Evolutionary conservation across 208 protist species (phyloP).

Genomic region (Leishmania mexicana): DNA sequence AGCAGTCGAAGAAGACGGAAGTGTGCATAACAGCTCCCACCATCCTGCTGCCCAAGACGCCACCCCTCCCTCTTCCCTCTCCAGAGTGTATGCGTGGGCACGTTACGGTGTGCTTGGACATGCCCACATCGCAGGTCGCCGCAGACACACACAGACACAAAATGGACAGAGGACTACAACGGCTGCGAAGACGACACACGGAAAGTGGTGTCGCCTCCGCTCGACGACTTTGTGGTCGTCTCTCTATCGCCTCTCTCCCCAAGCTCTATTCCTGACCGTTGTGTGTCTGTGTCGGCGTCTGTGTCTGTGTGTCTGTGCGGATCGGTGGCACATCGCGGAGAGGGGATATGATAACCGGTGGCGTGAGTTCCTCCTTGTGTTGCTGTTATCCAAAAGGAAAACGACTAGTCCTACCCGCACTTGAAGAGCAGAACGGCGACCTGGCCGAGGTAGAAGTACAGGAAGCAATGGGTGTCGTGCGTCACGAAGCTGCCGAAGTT

Average conservation of each 20-base stretch:
- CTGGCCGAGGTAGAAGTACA: constrained; percentile 99
- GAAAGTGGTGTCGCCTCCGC: neutral
- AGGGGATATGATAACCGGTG: neutral
- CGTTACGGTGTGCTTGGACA: neutral
- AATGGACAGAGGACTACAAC: neutral
- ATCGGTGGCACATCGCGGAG: neutral
- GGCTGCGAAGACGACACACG: neutral
- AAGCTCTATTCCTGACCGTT: neutral
- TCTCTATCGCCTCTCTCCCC: neutral
- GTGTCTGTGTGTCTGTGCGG: neutral
- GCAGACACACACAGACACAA: neutral
- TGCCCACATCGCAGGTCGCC: neutral
- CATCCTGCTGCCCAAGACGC: neutral
- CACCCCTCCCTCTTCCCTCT: neutral
- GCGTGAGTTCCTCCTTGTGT: neutral
- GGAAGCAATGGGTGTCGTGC: constrained; percentile 99
- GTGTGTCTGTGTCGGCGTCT: neutral
- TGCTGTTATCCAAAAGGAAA: neutral
- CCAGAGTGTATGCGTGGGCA: neutral
- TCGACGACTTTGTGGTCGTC: neutral
- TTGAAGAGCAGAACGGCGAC: constrained; percentile 99
- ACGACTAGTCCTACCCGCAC: constrained; percentile 51
- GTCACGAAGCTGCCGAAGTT: constrained; percentile 99
- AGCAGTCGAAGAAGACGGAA: neutral
- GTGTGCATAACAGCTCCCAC: neutral